These are phyloP conservation scores for Lablab purpureus DNA, from an alignment of 306 rosid species.

Conservation along the genomic window DNA sequence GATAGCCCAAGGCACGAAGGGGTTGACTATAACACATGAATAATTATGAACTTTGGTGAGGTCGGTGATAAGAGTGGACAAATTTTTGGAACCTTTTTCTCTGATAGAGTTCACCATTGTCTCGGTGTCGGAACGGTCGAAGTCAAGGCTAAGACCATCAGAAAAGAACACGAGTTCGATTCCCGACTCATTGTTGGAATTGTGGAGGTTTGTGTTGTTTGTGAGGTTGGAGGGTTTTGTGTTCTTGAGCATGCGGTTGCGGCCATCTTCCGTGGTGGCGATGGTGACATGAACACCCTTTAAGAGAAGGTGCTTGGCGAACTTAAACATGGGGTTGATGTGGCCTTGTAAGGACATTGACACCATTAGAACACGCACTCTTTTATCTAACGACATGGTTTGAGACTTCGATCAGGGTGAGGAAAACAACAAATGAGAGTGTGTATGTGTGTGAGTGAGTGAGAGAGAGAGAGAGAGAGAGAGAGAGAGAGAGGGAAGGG, in stretches of 20 bases:
- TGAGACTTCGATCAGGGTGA: background rate
- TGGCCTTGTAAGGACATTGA: constrained; percentile 64
- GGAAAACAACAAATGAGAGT: background rate
- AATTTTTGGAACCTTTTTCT: constrained; percentile 47
- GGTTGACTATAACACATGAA: constrained; percentile 56
- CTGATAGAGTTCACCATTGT: constrained; percentile 16
- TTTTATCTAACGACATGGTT: constrained; percentile 38
- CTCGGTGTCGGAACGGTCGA: constrained; percentile 45
- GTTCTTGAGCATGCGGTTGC: constrained; percentile 43
- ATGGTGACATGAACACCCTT: constrained; percentile 60
- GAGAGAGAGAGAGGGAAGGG: too few species aligned
- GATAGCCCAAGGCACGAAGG: constrained; percentile 62
- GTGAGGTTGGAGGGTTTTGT: background rate
- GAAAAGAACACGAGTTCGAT: constrained; percentile 61
- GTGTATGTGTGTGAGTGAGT: too few species aligned
- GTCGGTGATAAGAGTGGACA: constrained; percentile 46
- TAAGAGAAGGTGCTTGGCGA: constrained; percentile 52
- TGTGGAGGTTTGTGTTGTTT: background rate
- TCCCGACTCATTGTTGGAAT: background rate
- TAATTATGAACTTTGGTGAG: constrained; percentile 33
- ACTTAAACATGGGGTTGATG: constrained; percentile 60
- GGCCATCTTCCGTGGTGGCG: constrained; percentile 51
- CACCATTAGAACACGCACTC: constrained; percentile 55
- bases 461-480: too few species aligned
- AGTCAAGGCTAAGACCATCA: constrained; percentile 58